phyloP scores from a whole-genome alignment of 768 basidiomycete species.

The Trametes gibbosa region DNA sequence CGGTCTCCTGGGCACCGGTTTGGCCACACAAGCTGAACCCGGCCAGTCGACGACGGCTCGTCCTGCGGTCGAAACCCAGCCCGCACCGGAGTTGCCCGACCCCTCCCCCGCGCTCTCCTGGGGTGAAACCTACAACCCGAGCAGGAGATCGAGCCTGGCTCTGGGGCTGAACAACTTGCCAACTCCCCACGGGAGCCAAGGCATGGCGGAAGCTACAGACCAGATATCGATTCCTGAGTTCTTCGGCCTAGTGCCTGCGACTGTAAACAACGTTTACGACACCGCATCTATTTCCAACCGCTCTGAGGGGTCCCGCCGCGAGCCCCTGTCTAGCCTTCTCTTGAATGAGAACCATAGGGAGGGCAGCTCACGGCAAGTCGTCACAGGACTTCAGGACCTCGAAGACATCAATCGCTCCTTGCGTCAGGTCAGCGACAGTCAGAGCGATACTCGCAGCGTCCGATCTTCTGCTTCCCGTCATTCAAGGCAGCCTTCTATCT shows the following conservation, averaged over 20 bases:
- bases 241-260: slow-evolving; percentile 1
- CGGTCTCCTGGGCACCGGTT: not conserved
- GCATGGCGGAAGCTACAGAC: not conserved
- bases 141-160: slow-evolving; percentile 14
- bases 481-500: slow-evolving; percentile 8
- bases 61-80: not conserved
- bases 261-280: not conserved
- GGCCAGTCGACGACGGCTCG: not conserved
- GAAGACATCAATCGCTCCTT: slow-evolving; percentile 17
- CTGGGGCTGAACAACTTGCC: slow-evolving; percentile 14
- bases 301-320: not conserved
- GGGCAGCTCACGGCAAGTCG: slow-evolving; percentile 14
- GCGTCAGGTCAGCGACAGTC: not conserved
- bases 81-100: not conserved
- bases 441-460: not conserved
- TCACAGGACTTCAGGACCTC: slow-evolving; percentile 16
- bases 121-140: slow-evolving; percentile 7
- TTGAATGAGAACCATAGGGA: not conserved
- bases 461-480: slow-evolving; percentile 11
- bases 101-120: slow-evolving; percentile 21
- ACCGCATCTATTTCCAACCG: not conserved
- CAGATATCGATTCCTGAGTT: slow-evolving; percentile 9
- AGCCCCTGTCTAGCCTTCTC: not conserved
- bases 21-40: not conserved
- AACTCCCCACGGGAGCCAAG: not conserved